Evolutionary conservation across 495 filamentous ascomycete species (phyloP), one percentile per base, ranked within the genome.

Genomic region (Oleoguttula mirabilis): DNA sequence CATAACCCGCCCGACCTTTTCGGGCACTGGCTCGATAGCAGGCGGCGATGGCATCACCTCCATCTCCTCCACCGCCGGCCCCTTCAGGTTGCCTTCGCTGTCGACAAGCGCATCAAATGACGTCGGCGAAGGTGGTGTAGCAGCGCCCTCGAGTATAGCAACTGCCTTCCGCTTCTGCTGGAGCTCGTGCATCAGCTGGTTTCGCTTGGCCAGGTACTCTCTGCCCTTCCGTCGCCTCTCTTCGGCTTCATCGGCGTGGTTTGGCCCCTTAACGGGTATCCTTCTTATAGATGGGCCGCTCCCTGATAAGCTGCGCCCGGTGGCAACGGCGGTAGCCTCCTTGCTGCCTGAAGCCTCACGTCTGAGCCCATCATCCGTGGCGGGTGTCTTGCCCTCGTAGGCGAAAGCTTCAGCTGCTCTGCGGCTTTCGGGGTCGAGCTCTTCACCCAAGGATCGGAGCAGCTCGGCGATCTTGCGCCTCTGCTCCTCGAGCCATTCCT

Each of bases 401-500:
- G 50, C 50, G 39, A 48, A 52, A 25, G 45, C 50, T 25, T 48
- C 50, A 10, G 45, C 44, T 14, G 10, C 17, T 8, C 45, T 41
- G 19, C 50, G 20, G 17, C 32, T 39, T 25, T 52, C 38, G 15
- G 49, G 49, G 21, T 52, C 49, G 7, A 52, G 34, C 8, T 52
- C 44, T 19, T 52, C 37, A 30, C 45, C 34, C 3, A 52, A 19
- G 3, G 32, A 34, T 4, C 45, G 43, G 2, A 52, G 40, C 11
- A 48, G 36, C 24, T 43, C 40, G 36, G 36, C 49, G 23, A 52
- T 33, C 39, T 36, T 47, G 3, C 27, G 38, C 11, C 49, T 44
- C 25, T 52, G 49, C 17, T 52, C 35, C 27, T 52, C 49, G 28
- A 52, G 38, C 49, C 49, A 52, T 38, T 16, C 44, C 19, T 47